A percentile compares a stretch with the other conserved stretches of the same genome.
phyloP scores from a whole-genome alignment of 441 rosid species.

The Croton laevigatus region DNA sequence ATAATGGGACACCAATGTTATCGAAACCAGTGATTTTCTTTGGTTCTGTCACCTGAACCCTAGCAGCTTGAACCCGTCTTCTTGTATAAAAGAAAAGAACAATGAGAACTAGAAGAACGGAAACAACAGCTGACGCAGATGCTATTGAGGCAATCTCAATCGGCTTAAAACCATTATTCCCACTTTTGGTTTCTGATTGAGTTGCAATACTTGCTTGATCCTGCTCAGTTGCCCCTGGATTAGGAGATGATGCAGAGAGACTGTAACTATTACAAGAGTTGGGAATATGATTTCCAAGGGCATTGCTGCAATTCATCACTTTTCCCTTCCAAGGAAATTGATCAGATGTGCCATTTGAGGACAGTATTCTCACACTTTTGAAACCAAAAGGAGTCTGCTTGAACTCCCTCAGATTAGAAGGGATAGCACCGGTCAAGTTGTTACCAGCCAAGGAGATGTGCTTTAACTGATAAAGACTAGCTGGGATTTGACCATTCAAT shows the following conservation, averaged over 20 bases:
- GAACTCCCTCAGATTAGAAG: constrained; percentile 36
- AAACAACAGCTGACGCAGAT: constrained; percentile 75
- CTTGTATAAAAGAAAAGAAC: constrained; percentile 54
- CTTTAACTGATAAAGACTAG: constrained; percentile 32
- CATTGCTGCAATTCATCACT: constrained; percentile 32
- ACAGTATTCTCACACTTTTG: constrained; percentile 33
- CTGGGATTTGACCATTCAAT: constrained; percentile 46
- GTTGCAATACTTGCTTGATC: constrained; percentile 24
- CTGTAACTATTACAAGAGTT: constrained; percentile 33
- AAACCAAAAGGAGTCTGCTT: constrained; percentile 40
- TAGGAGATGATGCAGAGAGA: constrained; percentile 32
- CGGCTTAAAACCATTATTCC: constrained; percentile 37
- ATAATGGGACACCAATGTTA: constrained; percentile 52
- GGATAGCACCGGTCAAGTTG: constrained; percentile 41
- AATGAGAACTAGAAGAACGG: constrained; percentile 67
- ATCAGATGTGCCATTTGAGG: constrained; percentile 43
- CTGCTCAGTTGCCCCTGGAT: constrained; percentile 12
- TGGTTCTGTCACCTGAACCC: constrained; percentile 42
- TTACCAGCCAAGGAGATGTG: constrained; percentile 50
- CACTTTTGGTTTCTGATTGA: constrained; percentile 17
- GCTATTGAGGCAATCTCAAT: constrained; percentile 81
- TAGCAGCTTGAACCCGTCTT: constrained; percentile 47
- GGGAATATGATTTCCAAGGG: constrained; percentile 41
- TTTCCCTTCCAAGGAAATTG: constrained; percentile 31
- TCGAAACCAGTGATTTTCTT: constrained; percentile 66